Evolutionary conservation across 1,139 yeast species (phyloP), one percentile per base, ranked within the genome.

Genomic region (Geotrichum cucujoidarum): DNA sequence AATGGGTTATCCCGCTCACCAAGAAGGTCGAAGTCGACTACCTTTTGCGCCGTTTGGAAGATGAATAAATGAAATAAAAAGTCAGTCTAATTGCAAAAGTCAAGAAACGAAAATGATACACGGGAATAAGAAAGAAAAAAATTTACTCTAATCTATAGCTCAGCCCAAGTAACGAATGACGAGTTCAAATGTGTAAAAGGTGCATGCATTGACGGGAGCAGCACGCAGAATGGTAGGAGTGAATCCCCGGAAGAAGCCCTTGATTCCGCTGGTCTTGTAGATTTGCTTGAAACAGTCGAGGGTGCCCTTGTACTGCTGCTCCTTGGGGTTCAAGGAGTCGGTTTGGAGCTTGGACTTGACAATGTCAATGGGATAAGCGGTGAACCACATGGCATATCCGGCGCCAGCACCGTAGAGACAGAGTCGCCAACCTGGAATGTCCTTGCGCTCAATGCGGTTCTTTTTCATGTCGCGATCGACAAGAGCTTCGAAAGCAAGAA

Each of bases 181-280:
- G 47, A 85, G 66, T 68, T 90, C 97, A 63, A 90, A 90, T 10
- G 94, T 88, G 47, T 88, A 86, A 69, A 90, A 90, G 1, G 97
- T 90, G 27, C 95, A 95, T 45, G 96, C 97, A 62, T 90, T 90
- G 16, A 95, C 97, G 2, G 97, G 97, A 1, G 95, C 95, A 47
- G 97, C 97, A 68, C 97, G 82, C 58, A 90, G 72, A 55, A 90
- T 80, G 1, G 97, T 89, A 43, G 97, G 96, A 20, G 81, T 67
- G 62, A 89, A 88, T 1, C 97, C 97, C 66, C 83, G 81, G 68
- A 86, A 83, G 62, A 90, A 86, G 0, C 95, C 95, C 57, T 73
- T 73, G 46, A 80, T 56, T 30, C 97, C 97, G 47, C 73, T 72
- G 7, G 72, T 73, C 41, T 63, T 65, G 64, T 70, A 74, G 18